These are phyloP conservation scores for Gonapodya sp. DNA, from an alignment of 192 early-diverging fungal species.

Conservation along the genomic window DNA sequence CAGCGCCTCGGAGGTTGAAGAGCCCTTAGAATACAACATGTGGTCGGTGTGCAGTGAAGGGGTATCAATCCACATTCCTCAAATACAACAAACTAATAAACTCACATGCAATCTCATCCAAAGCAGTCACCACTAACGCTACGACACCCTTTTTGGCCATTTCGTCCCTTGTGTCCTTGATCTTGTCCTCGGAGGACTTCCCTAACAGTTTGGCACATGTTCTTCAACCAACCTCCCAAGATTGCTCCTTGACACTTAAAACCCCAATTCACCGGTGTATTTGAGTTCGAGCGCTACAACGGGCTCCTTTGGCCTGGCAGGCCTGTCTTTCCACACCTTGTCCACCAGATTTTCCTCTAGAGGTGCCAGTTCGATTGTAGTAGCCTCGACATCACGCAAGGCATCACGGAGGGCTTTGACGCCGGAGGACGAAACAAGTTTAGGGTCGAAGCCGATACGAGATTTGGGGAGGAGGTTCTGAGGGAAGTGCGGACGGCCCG, in stretches of 20 bases:
- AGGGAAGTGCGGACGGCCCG: too few relatives aligned
- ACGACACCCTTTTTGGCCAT: constrained; percentile 32
- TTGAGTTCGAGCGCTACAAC: constrained; percentile 56
- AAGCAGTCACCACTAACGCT: constrained; percentile 73
- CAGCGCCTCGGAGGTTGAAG: constrained; percentile 92
- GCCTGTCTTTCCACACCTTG: constrained; percentile 67
- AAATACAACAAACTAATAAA: background rate
- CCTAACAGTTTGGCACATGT: constrained; percentile 2
- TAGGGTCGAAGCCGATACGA: constrained; percentile 90
- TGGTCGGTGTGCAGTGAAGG: background rate
- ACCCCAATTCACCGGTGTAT: constrained; percentile 60
- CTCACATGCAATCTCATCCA: constrained; percentile 87
- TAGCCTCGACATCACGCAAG: constrained; percentile 43
- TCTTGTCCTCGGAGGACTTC: constrained; percentile 13
- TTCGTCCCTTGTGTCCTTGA: constrained; percentile 3
- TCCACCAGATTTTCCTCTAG: constrained; percentile 78
- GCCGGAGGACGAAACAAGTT: constrained; percentile 64
- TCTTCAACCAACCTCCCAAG: too few relatives aligned
- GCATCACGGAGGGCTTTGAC: constrained; percentile 43
- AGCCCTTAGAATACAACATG: constrained; percentile 49
- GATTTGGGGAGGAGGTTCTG: constrained; percentile 51
- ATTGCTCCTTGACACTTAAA: too few relatives aligned
- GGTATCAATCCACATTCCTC: background rate
- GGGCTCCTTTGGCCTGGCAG: constrained; percentile 55
- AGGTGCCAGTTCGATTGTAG: constrained; percentile 45